Evolutionary conservation across 805 yeast species (phyloP), one percentile per base, ranked within the genome.

Genomic region (Lachancea quebecensis): DNA sequence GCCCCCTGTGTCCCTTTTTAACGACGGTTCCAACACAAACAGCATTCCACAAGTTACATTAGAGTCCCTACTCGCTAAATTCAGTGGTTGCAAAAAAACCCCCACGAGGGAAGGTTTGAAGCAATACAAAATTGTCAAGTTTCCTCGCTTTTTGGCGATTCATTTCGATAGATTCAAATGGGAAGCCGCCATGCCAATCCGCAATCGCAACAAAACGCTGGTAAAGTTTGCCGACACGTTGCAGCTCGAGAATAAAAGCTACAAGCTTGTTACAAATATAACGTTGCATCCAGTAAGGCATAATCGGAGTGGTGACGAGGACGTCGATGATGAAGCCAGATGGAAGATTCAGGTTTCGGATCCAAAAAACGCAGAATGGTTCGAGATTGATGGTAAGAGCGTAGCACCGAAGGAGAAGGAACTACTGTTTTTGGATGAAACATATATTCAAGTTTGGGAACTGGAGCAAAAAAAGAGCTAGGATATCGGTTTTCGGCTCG

Each of bases 361-460:
- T 46, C 53, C 60, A 10, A 55, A 62, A 3, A 54, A 67, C 12
- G 62, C 68, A 4, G 61, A 66, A 18, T 86, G 95, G 93, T 50
- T 72, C 4, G 79, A 77, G 49, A 70, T 85, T 11, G 70, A 75
- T 41, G 81, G 83, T 54, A 62, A 78, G 41, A 56, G 64, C 10
- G 71, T 77, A 1, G 69, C 64, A 31, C 58, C 59, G 11, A 71
- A 75, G 17, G 80, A 79, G 33, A 68, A 68, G 42, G 88, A 82
- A 49, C 65, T 83, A 35, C 53, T 86, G 45, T 81, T 83, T 55
- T 59, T 85, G 28, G 70, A 73, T 34, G 85, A 82, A 53, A 73
- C 78, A 30, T 79, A 75, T 60, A 64, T 86, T 21, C 91, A 85
- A 60, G 65, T 85, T 10, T 84, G 93, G 90, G 73, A 75, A 9